Percentiles rank a stretch among this genome's conserved stretches.
Evolutionary conservation across 306 rosid genomes (phyloP).

Genomic region (Senna siamea): DNA sequence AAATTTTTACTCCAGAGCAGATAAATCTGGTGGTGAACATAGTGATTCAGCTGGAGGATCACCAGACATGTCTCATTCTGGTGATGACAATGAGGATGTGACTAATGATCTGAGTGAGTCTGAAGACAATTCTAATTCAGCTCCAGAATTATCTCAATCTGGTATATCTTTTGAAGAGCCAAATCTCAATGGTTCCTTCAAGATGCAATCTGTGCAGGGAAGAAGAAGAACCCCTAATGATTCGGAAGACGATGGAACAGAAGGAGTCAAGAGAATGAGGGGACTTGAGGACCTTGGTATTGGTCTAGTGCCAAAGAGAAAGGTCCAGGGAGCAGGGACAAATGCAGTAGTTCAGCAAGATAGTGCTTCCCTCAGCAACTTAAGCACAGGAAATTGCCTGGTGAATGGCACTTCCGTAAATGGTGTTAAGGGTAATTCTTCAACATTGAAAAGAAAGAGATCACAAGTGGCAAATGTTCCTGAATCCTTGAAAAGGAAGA

Average conservation of each 20-base stretch:
- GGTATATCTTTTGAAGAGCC: constrained; percentile 76
- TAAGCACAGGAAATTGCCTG: constrained; percentile 46
- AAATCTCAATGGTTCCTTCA: constrained; percentile 60
- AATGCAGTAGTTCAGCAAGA: constrained; percentile 57
- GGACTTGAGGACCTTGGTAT: constrained; percentile 78
- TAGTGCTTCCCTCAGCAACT: constrained; percentile 45
- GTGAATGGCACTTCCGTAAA: constrained; percentile 53
- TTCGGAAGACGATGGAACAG: constrained; percentile 84
- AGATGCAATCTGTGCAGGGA: constrained; percentile 60
- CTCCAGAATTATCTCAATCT: constrained; percentile 69
- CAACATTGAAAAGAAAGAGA: constrained; percentile 63
- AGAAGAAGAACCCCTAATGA: constrained; percentile 75
- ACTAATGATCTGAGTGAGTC: constrained; percentile 49
- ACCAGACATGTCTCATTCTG: constrained; percentile 47
- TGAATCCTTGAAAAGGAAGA: constrained; percentile 65
- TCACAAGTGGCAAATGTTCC: constrained; percentile 58
- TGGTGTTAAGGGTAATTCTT: constrained; percentile 50
- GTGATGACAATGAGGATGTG: constrained; percentile 50
- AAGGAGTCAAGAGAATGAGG: constrained; percentile 78
- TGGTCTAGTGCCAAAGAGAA: constrained; percentile 54
- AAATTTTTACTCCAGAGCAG: constrained; percentile 39
- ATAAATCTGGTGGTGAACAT: constrained; percentile 46
- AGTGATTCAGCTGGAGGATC: constrained; percentile 52
- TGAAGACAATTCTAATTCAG: constrained; percentile 61
- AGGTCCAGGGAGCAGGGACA: constrained; percentile 47